These are phyloP conservation scores for Aureobasidium sp. DNA, from an alignment of 2,329 filamentous ascomycete genomes.

Conservation along the genomic window DNA sequence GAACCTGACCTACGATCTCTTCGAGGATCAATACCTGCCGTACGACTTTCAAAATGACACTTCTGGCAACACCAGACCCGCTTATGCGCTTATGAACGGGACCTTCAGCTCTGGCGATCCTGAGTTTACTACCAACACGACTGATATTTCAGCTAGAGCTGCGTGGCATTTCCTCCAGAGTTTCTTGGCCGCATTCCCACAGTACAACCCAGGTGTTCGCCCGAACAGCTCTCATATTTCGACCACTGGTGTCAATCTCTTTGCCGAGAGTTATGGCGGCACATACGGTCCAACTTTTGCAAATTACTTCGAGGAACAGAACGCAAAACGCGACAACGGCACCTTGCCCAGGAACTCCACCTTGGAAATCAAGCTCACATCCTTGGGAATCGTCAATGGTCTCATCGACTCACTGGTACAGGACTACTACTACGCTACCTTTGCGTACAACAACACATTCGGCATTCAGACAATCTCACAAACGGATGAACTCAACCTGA, in stretches of 20 bases:
- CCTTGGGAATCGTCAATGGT: conserved; percentile 65
- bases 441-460: conserved; percentile 60
- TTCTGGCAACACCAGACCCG: background rate
- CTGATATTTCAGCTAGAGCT: conserved; percentile 35
- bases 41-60: no score
- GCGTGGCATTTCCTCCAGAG: conserved; percentile 60
- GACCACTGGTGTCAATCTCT: conserved; percentile 53
- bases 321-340: conserved; percentile 48
- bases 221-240: conserved; percentile 31
- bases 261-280: conserved; percentile 56
- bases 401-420: conserved; percentile 61
- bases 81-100: conserved; percentile 44
- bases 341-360: conserved; percentile 44
- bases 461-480: conserved; percentile 52
- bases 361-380: conserved; percentile 53
- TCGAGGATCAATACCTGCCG: conserved; percentile 34
- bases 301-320: conserved; percentile 53
- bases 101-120: conserved; percentile 55
- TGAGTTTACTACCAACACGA: conserved; percentile 28
- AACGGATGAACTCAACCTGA: conserved; percentile 40
- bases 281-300: conserved; percentile 63
- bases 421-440: conserved; percentile 49
- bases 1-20: conserved; percentile 52
- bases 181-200: conserved; percentile 42
- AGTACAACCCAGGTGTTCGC: conserved; percentile 36